These are phyloP conservation scores for Mucor irregularis DNA, from an alignment of 371 early-diverging fungal genomes.

Conservation along the genomic window DNA sequence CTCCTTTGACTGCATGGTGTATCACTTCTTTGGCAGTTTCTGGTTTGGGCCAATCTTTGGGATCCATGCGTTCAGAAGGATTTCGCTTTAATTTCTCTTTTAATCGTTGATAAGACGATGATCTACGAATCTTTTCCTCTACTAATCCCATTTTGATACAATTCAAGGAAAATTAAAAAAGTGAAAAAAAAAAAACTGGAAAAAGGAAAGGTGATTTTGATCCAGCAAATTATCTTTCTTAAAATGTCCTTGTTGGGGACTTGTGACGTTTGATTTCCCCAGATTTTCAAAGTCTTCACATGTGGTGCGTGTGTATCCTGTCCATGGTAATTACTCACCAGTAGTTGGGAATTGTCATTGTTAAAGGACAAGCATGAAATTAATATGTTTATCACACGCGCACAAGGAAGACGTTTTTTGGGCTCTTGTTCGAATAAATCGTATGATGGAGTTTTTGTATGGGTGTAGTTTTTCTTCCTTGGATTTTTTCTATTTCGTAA, in stretches of 20 bases:
- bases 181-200: background rate
- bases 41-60: slow-evolving; percentile 44
- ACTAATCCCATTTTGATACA: background rate
- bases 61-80: slow-evolving; percentile 32
- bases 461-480: too few species aligned
- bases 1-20: slow-evolving; percentile 51
- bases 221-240: background rate
- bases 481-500: too few species aligned
- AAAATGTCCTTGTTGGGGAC: slow-evolving; percentile 3
- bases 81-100: slow-evolving; percentile 39
- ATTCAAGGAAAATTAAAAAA: background rate
- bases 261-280: slow-evolving; percentile 16
- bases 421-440: too few species aligned
- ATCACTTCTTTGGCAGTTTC: slow-evolving; percentile 30
- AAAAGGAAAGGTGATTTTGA: background rate
- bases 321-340: too few species aligned
- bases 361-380: too few species aligned
- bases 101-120: slow-evolving; percentile 43
- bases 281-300: slow-evolving; percentile 10
- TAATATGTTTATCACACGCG: too few species aligned
- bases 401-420: too few species aligned
- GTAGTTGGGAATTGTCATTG: too few species aligned
- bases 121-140: slow-evolving; percentile 16
- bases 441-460: too few species aligned
- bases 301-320: too few species aligned